phyloP scores from a whole-genome alignment of 495 filamentous ascomycete genomes.

The Trichoderma asperelloides region DNA sequence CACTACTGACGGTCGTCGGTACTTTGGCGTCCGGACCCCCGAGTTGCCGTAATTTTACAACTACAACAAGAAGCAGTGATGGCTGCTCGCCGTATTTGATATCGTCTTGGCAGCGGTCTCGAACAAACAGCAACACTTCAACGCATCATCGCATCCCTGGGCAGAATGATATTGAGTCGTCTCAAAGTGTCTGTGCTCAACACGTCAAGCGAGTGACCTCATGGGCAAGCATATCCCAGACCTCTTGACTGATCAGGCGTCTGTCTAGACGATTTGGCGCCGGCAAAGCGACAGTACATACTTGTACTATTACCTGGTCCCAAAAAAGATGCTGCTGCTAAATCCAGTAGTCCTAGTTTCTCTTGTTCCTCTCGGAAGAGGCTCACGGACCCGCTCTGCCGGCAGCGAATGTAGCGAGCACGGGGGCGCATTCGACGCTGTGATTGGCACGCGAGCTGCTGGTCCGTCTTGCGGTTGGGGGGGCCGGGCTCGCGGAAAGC shows the following conservation, averaged over 20 bases:
- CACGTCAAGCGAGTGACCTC: no score
- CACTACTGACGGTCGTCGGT: not conserved
- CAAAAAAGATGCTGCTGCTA: not conserved
- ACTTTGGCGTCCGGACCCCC: not conserved
- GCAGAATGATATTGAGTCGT: no score
- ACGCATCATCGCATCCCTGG: no score
- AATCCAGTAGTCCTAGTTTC: not conserved
- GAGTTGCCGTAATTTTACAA: not conserved
- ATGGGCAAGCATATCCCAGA: no score
- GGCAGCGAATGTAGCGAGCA: not conserved
- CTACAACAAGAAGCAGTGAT: not conserved
- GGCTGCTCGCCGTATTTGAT: no score
- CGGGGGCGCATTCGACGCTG: not conserved
- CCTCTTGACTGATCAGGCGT: no score
- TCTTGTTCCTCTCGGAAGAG: slow-evolving; percentile 1
- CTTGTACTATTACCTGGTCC: no score
- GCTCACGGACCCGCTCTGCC: not conserved
- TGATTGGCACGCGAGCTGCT: not conserved
- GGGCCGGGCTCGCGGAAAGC: not conserved
- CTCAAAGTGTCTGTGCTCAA: no score
- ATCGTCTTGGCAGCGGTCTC: no score
- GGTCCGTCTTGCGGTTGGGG: not conserved
- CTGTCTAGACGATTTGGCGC: no score
- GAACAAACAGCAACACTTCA: no score
- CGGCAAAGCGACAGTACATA: no score